phyloP scores from a whole-genome alignment of 805 yeast genomes.

The Diddensiella transvaalensis region DNA sequence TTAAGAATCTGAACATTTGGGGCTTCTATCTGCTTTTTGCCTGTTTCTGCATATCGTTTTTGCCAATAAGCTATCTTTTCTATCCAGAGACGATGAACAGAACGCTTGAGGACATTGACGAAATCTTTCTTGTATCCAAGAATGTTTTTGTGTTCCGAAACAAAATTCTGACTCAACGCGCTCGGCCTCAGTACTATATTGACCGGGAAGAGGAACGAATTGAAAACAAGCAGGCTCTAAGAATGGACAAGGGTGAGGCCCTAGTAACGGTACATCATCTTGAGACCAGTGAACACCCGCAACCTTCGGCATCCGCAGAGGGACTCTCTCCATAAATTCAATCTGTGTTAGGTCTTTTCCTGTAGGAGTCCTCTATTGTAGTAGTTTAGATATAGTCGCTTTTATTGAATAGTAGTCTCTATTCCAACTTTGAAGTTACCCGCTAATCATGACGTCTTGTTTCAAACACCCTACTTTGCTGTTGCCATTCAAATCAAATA shows the following conservation, averaged over 20 bases:
- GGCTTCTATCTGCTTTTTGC: constrained; percentile 39
- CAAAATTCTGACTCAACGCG: constrained; percentile 7
- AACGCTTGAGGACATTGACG: constrained; percentile 43
- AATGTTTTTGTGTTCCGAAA: constrained; percentile 7
- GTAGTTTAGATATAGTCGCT: too few species aligned
- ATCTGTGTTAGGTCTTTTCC: too few species aligned
- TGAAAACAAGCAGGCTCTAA: background rate
- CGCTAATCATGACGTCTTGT: too few species aligned
- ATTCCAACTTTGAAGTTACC: too few species aligned
- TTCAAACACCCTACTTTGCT: too few species aligned
- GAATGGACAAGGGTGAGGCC: background rate
- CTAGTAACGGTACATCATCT: background rate
- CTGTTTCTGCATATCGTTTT: constrained; percentile 20
- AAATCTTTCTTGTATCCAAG: constrained; percentile 34
- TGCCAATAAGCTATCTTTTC: constrained; percentile 28
- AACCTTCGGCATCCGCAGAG: background rate
- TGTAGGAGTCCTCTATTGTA: too few species aligned
- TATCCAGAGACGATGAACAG: constrained; percentile 42
- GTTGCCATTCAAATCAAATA: too few species aligned
- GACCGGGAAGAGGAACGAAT: constrained; percentile 3
- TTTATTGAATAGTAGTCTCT: too few species aligned
- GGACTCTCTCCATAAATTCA: background rate
- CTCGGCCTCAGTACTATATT: constrained; percentile 10
- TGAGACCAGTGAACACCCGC: background rate
- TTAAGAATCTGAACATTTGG: constrained; percentile 39